These are phyloP conservation scores for Rhodamnia argentea DNA, from an alignment of 345 rosid species.

Conservation along the genomic window DNA sequence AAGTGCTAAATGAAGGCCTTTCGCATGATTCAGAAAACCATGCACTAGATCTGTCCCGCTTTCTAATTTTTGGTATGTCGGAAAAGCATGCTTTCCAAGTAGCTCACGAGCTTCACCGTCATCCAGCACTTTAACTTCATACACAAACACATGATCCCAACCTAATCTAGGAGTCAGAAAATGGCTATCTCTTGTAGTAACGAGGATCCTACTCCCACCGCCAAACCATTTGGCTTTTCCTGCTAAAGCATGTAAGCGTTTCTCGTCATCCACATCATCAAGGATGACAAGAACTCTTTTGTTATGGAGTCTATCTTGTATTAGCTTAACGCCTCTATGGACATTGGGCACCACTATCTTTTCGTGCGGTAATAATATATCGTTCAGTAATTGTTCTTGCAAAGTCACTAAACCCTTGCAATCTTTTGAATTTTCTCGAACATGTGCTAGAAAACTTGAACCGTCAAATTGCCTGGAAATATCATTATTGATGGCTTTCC, in stretches of 20 bases:
- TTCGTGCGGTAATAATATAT: background rate
- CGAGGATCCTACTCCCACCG: background rate
- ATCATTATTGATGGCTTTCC: background rate
- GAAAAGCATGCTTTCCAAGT: background rate
- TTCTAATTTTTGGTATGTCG: rapidly evolving
- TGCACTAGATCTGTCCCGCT: rapidly evolving
- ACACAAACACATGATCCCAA: background rate
- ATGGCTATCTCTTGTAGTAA: background rate
- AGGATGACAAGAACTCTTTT: background rate
- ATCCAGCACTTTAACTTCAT: rapidly evolving
- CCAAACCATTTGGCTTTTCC: background rate
- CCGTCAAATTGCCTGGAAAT: rapidly evolving
- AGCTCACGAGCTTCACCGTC: rapidly evolving
- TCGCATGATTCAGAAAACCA: background rate
- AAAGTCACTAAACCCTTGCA: background rate
- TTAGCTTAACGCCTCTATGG: rapidly evolving
- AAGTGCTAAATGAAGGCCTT: background rate
- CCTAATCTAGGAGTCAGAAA: background rate
- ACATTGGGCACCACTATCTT: background rate
- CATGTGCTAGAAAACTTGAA: background rate
- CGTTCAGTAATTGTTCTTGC: background rate
- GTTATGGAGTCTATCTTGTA: background rate
- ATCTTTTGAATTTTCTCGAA: background rate
- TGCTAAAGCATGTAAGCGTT: rapidly evolving
- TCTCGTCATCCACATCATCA: background rate